These are phyloP conservation scores for Microbotryomycetes sp. DNA, from an alignment of 1,284 basidiomycete genomes.

Conservation along the genomic window DNA sequence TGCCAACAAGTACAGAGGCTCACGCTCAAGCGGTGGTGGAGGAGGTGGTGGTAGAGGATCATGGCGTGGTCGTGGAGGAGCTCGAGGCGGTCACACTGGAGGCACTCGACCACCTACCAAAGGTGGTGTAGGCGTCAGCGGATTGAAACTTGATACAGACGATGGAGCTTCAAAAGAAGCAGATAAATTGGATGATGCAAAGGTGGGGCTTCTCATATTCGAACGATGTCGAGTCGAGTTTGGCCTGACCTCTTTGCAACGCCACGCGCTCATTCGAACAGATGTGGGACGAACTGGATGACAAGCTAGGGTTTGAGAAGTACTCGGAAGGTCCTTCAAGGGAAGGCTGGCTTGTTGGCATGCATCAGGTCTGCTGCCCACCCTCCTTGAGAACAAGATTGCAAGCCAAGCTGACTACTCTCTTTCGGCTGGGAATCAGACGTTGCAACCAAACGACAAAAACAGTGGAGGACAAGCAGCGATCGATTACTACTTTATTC, in stretches of 20 bases:
- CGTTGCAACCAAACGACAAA: constrained; percentile 74
- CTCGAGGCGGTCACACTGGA: constrained; percentile 18
- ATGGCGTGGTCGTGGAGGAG: constrained; percentile 5
- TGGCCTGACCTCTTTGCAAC: too few relatives aligned
- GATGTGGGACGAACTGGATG: constrained; percentile 76
- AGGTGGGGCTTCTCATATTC: constrained; percentile 41
- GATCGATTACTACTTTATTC: constrained; percentile 96
- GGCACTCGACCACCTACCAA: constrained; percentile 1
- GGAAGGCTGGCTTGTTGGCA: constrained; percentile 92
- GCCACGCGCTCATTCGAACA: not conserved
- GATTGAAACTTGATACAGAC: constrained; percentile 48
- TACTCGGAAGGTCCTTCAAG: constrained; percentile 52
- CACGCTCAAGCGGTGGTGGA: constrained; percentile 2
- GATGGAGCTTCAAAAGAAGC: constrained; percentile 69
- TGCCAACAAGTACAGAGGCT: constrained; percentile 19
- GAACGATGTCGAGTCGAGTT: not conserved
- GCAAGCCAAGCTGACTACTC: not conserved
- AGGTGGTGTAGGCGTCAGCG: constrained; percentile 3
- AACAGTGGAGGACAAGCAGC: constrained; percentile 75
- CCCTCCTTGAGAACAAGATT: not conserved
- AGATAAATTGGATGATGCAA: constrained; percentile 73
- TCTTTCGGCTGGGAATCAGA: constrained; percentile 48
- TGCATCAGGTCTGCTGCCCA: constrained; percentile 74
- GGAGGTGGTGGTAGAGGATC: constrained; percentile 13
- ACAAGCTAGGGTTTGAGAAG: constrained; percentile 79